phyloP scores from a whole-genome alignment of 352 stramenopile genomes.

The Phytophthora palmivora region DNA sequence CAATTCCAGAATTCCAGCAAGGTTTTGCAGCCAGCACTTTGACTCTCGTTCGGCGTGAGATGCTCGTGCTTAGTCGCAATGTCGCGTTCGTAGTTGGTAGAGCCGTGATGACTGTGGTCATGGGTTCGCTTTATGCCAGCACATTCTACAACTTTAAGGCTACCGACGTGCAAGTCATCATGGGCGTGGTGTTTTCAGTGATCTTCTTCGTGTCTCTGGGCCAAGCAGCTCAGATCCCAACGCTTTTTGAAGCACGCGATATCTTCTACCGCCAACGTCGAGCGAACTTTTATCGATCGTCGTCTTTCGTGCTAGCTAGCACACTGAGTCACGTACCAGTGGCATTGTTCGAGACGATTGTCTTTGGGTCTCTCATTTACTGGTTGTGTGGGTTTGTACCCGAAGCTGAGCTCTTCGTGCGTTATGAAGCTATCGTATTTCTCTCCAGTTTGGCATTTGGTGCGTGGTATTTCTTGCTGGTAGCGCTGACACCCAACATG shows the following conservation, averaged over 20 bases:
- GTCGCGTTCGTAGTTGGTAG: conserved; percentile 47
- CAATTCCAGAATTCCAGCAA: conserved; percentile 52
- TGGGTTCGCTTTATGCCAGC: conserved; percentile 52
- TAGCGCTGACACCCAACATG: conserved; percentile 43
- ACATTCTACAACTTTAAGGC: conserved; percentile 54
- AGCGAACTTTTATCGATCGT: conserved; percentile 61
- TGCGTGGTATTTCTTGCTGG: conserved; percentile 56
- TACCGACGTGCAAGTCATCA: conserved; percentile 50
- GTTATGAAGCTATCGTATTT: conserved; percentile 53
- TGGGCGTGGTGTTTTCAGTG: conserved; percentile 84
- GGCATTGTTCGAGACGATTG: conserved; percentile 62
- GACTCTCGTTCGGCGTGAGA: conserved; percentile 54
- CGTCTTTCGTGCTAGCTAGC: conserved; percentile 70
- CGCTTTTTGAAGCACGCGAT: conserved; percentile 77
- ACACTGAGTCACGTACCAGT: conserved; percentile 48
- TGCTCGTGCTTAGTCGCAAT: conserved; percentile 60
- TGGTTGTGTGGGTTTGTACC: conserved; percentile 73
- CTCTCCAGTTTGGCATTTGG: conserved; percentile 53
- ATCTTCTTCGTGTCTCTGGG: conserved; percentile 81
- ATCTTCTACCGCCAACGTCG: conserved; percentile 51
- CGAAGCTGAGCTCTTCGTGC: conserved; percentile 40
- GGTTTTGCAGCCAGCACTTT: conserved; percentile 35
- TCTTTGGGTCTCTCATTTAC: conserved; percentile 85
- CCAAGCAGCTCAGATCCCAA: conserved; percentile 75
- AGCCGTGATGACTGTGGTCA: conserved; percentile 49